Conservation (phyloP, 2,329 filamentous ascomycete genomes). For the Pseudopyrenochaeta lycopersici region DNA sequence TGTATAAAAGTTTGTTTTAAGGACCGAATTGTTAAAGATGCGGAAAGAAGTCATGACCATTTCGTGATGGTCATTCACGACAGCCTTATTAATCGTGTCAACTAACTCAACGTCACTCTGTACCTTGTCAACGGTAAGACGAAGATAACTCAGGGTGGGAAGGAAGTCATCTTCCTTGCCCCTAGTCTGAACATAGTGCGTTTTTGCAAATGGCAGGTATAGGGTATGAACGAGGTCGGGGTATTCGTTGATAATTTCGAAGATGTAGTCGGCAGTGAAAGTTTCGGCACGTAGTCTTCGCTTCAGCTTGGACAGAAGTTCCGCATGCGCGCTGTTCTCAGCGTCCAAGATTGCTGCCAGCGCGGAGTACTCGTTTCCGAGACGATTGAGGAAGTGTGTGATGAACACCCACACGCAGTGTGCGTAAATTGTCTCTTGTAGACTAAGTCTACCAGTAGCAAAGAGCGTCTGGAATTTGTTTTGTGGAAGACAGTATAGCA, state of each 20-base stretch:
- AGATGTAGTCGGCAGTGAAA: slow-evolving; percentile 97
- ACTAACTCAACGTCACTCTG: slow-evolving; percentile 49
- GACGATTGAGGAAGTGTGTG: slow-evolving; percentile 95
- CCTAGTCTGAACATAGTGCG: slow-evolving; percentile 77
- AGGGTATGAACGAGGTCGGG: slow-evolving; percentile 85
- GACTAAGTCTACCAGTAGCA: slow-evolving; percentile 81
- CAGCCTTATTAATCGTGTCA: slow-evolving; percentile 50
- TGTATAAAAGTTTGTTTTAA: slow-evolving; percentile 98
- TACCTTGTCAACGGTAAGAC: slow-evolving; percentile 71
- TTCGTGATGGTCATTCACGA: slow-evolving; percentile 87
- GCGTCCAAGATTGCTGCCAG: slow-evolving; percentile 81
- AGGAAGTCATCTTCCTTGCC: slow-evolving; percentile 73
- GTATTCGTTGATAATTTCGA: slow-evolving; percentile 94
- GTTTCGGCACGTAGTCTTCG: slow-evolving; percentile 94
- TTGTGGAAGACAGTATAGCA: slow-evolving; percentile 96
- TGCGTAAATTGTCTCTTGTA: slow-evolving; percentile 97
- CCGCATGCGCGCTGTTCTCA: slow-evolving; percentile 84
- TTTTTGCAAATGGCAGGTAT: slow-evolving; percentile 90
- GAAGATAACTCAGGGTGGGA: slow-evolving; percentile 73
- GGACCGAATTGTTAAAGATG: slow-evolving; percentile 89
- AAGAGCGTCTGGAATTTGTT: slow-evolving; percentile 96
- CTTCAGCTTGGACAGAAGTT: slow-evolving; percentile 92
- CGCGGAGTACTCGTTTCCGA: slow-evolving; percentile 90
- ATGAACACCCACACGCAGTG: slow-evolving; percentile 98
- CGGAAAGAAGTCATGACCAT: slow-evolving; percentile 98